phyloP scores from a whole-genome alignment of 2,329 filamentous ascomycete species.

The Sclerotinia subarctica region DNA sequence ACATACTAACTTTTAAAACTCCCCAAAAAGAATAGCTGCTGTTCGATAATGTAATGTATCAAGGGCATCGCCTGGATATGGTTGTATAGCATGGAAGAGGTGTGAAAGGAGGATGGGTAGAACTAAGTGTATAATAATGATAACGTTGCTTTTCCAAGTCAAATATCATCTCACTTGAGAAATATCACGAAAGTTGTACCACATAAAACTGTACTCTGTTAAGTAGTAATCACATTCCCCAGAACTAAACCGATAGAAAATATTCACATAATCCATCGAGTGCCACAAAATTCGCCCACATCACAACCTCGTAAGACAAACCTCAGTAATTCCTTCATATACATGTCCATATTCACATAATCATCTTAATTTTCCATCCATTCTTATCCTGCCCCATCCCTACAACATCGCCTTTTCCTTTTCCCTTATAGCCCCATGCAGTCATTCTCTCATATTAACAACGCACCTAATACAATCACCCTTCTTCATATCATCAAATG shows the following conservation, averaged over 20 bases:
- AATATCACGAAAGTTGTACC: too few species aligned
- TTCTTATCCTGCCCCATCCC: neutral
- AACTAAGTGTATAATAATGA: too few species aligned
- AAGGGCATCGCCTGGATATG: neutral
- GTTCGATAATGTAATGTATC: neutral
- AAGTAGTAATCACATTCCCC: too few species aligned
- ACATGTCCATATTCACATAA: neutral
- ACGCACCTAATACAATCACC: conserved; percentile 97
- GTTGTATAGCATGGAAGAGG: neutral
- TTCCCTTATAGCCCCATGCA: neutral
- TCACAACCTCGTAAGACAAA: neutral
- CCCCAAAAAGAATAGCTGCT: neutral
- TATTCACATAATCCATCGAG: too few species aligned
- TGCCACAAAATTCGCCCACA: neutral
- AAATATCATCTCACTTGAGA: too few species aligned
- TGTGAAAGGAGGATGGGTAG: neutral
- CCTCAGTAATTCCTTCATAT: neutral
- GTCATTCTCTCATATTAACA: conserved; percentile 55
- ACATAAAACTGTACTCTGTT: too few species aligned
- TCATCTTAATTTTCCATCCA: neutral
- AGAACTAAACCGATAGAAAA: too few species aligned
- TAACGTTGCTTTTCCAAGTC: too few species aligned
- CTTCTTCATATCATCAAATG: conserved; percentile 90
- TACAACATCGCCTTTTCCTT: conserved; percentile 4
- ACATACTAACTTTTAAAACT: too few species aligned